These are phyloP conservation scores for Candida argentea DNA, from an alignment of 805 yeast genomes.

Conservation along the genomic window DNA sequence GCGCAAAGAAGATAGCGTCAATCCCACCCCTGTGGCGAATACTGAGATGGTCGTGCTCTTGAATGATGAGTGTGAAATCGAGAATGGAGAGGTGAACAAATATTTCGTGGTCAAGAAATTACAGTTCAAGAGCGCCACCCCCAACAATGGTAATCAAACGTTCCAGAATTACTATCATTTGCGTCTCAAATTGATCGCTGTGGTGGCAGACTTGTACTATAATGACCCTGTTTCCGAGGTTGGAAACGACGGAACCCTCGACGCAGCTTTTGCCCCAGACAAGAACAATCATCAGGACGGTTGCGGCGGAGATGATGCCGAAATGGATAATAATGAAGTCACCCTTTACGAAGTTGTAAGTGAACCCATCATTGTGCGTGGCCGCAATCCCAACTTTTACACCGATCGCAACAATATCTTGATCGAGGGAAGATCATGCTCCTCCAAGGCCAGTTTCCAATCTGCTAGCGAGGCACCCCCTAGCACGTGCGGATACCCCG, in stretches of 20 bases:
- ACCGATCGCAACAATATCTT: conserved; percentile 41
- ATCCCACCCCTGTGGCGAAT: conserved; percentile 10
- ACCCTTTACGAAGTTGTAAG: conserved; percentile 19
- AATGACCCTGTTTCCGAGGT: conserved; percentile 29
- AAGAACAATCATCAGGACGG: conserved; percentile 5
- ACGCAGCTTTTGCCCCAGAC: too few species aligned
- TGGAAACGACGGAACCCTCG: conserved; percentile 8
- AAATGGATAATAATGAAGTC: conserved; percentile 19
- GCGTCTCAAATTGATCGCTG: conserved; percentile 22
- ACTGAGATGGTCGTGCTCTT: conserved; percentile 17
- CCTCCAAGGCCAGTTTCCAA: conserved; percentile 5
- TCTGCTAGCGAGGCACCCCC: conserved; percentile 6
- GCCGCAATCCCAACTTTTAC: conserved; percentile 54
- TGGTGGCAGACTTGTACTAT: conserved; percentile 27
- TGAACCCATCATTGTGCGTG: conserved; percentile 47
- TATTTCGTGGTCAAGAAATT: conserved; percentile 29
- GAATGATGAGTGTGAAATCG: conserved; percentile 12
- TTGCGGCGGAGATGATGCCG: conserved; percentile 8
- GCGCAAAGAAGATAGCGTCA: conserved; percentile 6
- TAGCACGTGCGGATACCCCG: conserved; percentile 3
- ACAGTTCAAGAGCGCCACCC: conserved; percentile 43
- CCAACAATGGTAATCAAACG: conserved; percentile 38
- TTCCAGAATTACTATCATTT: conserved; percentile 38
- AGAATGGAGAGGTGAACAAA: conserved; percentile 15
- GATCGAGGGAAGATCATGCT: conserved; percentile 16